Base-by-base conservation (phyloP, 1,284 basidiomycete species). In the Chalciporus piperatoides region DNA sequence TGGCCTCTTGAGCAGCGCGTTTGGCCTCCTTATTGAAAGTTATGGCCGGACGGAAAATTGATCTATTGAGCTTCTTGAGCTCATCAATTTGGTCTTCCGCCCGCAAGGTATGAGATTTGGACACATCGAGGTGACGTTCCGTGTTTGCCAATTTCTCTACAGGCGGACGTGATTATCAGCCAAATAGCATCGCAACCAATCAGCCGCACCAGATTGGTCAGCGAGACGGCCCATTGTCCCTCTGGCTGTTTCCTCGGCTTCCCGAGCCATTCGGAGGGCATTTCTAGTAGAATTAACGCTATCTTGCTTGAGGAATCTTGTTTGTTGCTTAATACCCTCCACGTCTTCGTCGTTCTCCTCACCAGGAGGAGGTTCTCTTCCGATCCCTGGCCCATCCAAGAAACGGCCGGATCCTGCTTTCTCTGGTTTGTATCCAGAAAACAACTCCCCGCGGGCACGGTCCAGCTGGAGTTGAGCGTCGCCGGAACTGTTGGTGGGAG, bases 271-370 rank as follows among this genome's bases (percentile, higher is more conserved):
- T 44, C 93, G 81, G 43, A 99, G 77, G 3, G 96, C 95, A 70
- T 99, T 98, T 59, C 95, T 78, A 0, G 94, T 92, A 21, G 89
- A 90, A 51, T 85, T 86, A 42, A 97, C 86, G 65, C 84, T 89
- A 62, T 99, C 96, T 70, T 97, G 93, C 73, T 99, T 99, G 57
- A 92, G 72, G 63, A 82, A 91, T 48, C 87, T 80, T 59, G 92
- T 93, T 72, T 95, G 86, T 65, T 92, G 84, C 73, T 97, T 98
- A 74, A 99, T 96, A 12, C 88, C 93, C 71, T 99, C 96, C 5
- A 97, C 78, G 64, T 98, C 96, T 59, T 98, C 95, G 23, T 98
- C 95, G 58, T 90, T 90, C 68, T 96, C 92, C 64, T 92, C 86
- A 41, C 85, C 85, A 10, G 77, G 73, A 33, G 71, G 55, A 37